Conservation (phyloP, 768 basidiomycete genomes). For the Suillus subalutaceus region DNA sequence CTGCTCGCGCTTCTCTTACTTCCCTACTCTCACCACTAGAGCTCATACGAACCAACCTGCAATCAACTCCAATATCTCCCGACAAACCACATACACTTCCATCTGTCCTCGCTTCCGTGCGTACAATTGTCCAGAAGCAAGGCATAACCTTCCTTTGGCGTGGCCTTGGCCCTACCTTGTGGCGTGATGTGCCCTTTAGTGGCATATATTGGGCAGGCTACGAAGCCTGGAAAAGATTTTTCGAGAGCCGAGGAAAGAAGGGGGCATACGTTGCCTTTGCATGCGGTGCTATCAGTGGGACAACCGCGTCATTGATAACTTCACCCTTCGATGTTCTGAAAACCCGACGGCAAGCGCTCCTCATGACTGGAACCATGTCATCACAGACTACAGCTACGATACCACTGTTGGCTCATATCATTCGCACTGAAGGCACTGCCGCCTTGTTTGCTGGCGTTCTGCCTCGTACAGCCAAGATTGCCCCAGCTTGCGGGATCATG, state of each 20-base stretch:
- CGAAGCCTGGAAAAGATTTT: slow-evolving; percentile 73
- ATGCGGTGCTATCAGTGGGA: slow-evolving; percentile 91
- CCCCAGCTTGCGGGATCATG: slow-evolving; percentile 98
- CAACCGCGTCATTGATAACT: slow-evolving; percentile 81
- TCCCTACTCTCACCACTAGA: slow-evolving; percentile 86
- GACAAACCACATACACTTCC: slow-evolving; percentile 74
- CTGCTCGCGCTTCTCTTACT: slow-evolving; percentile 80
- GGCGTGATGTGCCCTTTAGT: slow-evolving; percentile 97
- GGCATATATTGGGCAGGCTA: slow-evolving; percentile 98
- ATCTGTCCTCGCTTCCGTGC: slow-evolving; percentile 70
- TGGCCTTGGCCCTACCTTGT: slow-evolving; percentile 88
- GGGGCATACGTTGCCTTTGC: slow-evolving; percentile 78
- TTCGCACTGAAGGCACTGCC: slow-evolving; percentile 75
- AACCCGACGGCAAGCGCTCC: slow-evolving; percentile 85
- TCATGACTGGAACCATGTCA: slow-evolving; percentile 59
- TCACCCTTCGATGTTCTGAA: slow-evolving; percentile 98
- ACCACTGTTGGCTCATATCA: slow-evolving; percentile 66
- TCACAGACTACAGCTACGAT: slow-evolving; percentile 52
- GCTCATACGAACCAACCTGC: slow-evolving; percentile 90
- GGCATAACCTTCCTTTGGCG: slow-evolving; percentile 83
- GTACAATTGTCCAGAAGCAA: slow-evolving; percentile 56
- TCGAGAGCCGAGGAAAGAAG: slow-evolving; percentile 53
- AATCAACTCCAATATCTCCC: slow-evolving; percentile 78
- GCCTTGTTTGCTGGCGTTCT: slow-evolving; percentile 84
- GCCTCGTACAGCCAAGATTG: slow-evolving; percentile 93